Evolutionary conservation across 805 yeast genomes (phyloP), one percentile per base, ranked within the genome.

Genomic region (Maudiozyma bulderi): DNA sequence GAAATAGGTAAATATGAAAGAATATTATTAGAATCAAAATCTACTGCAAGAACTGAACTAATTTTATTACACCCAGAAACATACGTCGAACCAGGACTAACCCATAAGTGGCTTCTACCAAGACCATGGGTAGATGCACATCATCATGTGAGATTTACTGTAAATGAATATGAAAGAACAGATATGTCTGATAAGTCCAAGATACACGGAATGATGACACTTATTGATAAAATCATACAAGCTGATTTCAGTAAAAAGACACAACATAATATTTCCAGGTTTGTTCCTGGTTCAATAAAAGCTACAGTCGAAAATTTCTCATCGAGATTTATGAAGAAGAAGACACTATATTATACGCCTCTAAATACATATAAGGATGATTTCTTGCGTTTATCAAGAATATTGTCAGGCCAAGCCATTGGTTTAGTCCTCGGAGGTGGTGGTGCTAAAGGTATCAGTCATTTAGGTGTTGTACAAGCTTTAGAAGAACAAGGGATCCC

Each of bases 381-480:
- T 64, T 93, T 93, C 63, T 72, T 87, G 65, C 75, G 99, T 50
- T 68, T 91, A 37, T 98, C 99, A 0, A 75, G 99, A 58, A 77
- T 93, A 8, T 68, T 91, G 13, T 86, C 96, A 0, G 96, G 95
- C 7, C 88, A 89, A 62, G 96, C 96, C 0, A 86, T 93, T 40
- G 99, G 98, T 0, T 71, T 93, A 15, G 97, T 91, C 6, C 71
- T 91, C 3, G 99, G 99, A 6, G 99, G 99, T 11, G 99, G 99
- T 40, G 99, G 99, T 41, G 96, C 98, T 0, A 74, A 98, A 56
- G 99, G 99, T 1, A 74, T 91, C 11, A 78, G 96, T 11, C 99
- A 91, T 63, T 73, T 91, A 40, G 99, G 99, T 3, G 83, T 93
- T 3, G 77, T 91, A n/a, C 79, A 81, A 46, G 96, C 97, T 0